Evolutionary conservation across 306 rosid species (phyloP).

Genomic region (Styphnolobium japonicum): DNA sequence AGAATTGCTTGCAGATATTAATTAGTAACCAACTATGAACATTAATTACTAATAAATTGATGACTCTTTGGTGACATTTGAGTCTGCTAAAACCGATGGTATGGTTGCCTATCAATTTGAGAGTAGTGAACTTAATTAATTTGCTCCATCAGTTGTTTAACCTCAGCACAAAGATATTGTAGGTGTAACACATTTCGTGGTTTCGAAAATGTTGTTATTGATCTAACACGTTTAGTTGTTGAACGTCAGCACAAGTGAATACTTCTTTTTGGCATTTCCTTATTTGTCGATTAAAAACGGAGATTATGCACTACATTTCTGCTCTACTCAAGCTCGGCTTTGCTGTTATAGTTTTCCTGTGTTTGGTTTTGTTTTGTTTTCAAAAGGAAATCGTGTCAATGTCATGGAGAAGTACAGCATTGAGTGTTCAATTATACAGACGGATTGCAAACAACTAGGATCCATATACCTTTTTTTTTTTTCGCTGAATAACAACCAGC

Average conservation of each 20-base stretch:
- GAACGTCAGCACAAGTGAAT: not conserved
- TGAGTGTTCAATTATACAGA: not conserved
- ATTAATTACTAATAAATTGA: not conserved
- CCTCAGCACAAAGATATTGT: not conserved
- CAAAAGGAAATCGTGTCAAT: not conserved
- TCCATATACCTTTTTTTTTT: not conserved
- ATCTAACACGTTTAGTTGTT: too few relatives aligned
- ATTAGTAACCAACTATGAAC: not conserved
- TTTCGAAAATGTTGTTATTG: too few relatives aligned
- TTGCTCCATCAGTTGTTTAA: not conserved
- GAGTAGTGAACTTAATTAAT: not conserved
- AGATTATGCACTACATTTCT: not conserved
- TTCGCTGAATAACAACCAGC: not conserved
- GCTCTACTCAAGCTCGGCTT: not conserved
- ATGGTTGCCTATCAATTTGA: not conserved
- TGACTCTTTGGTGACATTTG: not conserved
- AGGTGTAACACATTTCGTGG: too few relatives aligned
- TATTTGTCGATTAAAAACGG: not conserved
- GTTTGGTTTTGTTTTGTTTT: not conserved
- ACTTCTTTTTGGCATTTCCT: not conserved
- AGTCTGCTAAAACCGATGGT: not conserved
- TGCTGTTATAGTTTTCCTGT: not conserved
- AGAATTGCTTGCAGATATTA: not conserved
- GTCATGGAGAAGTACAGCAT: not conserved
- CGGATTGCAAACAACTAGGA: not conserved